Evolutionary conservation across 108 stramenopile species (phyloP).

Genomic region (Stephanodiscus minutulus): DNA sequence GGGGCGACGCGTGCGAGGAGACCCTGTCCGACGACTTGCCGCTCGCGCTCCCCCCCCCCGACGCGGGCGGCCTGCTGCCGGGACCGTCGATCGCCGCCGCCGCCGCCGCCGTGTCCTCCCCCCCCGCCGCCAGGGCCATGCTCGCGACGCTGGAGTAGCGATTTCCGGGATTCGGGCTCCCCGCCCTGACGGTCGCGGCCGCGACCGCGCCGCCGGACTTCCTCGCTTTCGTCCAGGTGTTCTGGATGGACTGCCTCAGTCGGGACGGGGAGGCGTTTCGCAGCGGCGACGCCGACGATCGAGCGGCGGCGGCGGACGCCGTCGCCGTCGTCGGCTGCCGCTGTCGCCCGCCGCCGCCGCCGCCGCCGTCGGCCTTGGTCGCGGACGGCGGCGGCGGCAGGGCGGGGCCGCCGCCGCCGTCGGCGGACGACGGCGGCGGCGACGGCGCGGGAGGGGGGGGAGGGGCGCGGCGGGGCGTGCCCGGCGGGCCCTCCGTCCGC

Average conservation of each 20-base stretch:
- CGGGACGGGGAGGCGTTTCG: conserved; percentile 21
- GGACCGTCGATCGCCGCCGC: neutral
- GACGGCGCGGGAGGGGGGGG: neutral
- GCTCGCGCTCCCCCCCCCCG: neutral
- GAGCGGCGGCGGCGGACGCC: conserved; percentile 11
- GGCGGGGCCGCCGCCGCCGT: neutral
- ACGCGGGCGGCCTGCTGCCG: neutral
- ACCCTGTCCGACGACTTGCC: conserved; percentile 1
- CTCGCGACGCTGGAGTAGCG: conserved; percentile 38
- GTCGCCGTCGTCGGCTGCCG: conserved; percentile 10
- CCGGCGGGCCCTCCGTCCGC: neutral
- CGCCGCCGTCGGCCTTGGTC: neutral
- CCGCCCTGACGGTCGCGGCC: neutral
- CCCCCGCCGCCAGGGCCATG: conserved; percentile 21
- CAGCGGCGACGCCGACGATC: conserved; percentile 35
- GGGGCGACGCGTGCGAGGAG: neutral
- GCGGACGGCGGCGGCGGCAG: neutral
- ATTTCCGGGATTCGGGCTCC: conserved; percentile 5
- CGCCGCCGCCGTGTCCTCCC: conserved; percentile 12
- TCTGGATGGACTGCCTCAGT: conserved; percentile 23
- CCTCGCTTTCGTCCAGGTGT: conserved; percentile 17
- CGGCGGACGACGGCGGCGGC: neutral
- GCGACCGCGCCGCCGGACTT: neutral
- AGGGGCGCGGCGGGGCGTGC: neutral
- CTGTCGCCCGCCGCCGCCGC: neutral